Base-by-base conservation (phyloP, 2,329 filamentous ascomycete genomes). In the Cercospora sesami region DNA sequence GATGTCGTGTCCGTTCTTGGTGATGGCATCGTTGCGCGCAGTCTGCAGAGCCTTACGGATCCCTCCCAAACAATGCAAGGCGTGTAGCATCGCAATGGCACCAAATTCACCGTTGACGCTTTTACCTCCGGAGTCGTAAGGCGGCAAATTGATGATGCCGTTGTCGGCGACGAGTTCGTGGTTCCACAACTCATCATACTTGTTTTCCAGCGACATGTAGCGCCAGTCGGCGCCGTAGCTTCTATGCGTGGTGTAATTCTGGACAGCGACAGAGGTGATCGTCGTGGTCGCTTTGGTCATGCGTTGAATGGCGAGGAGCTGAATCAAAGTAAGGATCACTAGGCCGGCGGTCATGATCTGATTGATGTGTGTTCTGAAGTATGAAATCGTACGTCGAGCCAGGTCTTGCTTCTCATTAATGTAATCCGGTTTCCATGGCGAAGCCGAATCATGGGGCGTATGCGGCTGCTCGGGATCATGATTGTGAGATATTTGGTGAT, bases 171-270 rank as follows among this genome's bases (percentile, higher is more conserved):
- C 60, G 28, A 59, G 42, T 18, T 67, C 65, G 53, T 58, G 39
- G 8, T 64, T 61, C 65, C 65, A 67, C 1, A 67, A 33, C 28
- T 45, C 33, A 31, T 67, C 65, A 28, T 53, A 67, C 48, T 67
- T 58, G 30, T 63, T 36, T 42, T 67, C 65, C 5, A 67, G 61
- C 7, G 65, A 67, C 65, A 67, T 67, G 51, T 60, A 67, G n/a
- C 57, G 61, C 65, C 55, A 53, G 28, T 67, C 65, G 26, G 42
- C 36, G 8, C 65, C 65, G 31, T 60, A 67, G 31, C 60, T 63
- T 26, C 18, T 63, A 9, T 51, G 42, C 18, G 45, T 53, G 28
- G 60, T 63, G 28, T 63, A 63, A 16, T 63, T 63, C 5, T 63
- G 60, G 5, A 31, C 60, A 18, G 42, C 45, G 14, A 36, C 45